Evolutionary conservation across 75 land plant genomes (phyloP).

Genomic region (Cupressus sempervirens): DNA sequence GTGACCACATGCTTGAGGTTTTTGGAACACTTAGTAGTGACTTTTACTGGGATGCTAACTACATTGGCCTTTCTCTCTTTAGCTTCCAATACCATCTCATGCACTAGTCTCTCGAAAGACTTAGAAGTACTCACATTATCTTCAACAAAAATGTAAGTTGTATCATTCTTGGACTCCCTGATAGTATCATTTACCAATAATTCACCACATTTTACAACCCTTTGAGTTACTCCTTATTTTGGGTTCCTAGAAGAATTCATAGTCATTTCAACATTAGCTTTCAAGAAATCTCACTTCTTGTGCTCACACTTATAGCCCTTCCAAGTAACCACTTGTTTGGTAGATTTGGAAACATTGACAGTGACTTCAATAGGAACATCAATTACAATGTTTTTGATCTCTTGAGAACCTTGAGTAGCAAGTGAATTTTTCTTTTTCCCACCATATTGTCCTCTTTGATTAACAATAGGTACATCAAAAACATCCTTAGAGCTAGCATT

Average conservation of each 20-base stretch:
- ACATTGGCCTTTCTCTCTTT: background rate
- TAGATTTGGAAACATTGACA: background rate
- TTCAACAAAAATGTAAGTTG: background rate
- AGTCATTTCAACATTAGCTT: background rate
- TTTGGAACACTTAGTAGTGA: background rate
- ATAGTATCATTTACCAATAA: background rate
- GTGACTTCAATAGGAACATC: background rate
- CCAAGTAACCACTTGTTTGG: background rate
- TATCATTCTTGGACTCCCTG: background rate
- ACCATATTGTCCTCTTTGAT: background rate
- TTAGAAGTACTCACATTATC: background rate
- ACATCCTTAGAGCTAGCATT: background rate
- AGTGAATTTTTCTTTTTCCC: background rate
- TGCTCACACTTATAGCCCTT: background rate
- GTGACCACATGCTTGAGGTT: background rate
- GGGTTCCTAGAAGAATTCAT: background rate
- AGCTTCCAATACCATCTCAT: background rate
- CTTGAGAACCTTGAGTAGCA: background rate
- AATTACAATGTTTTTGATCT: background rate
- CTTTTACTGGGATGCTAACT: background rate
- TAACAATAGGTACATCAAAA: background rate
- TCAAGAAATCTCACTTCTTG: background rate
- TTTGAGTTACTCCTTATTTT: background rate
- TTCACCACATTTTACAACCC: background rate
- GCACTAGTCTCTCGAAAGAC: background rate